phyloP scores from a whole-genome alignment of 305 asterid species.

The Solanum aculeatissimum region DNA sequence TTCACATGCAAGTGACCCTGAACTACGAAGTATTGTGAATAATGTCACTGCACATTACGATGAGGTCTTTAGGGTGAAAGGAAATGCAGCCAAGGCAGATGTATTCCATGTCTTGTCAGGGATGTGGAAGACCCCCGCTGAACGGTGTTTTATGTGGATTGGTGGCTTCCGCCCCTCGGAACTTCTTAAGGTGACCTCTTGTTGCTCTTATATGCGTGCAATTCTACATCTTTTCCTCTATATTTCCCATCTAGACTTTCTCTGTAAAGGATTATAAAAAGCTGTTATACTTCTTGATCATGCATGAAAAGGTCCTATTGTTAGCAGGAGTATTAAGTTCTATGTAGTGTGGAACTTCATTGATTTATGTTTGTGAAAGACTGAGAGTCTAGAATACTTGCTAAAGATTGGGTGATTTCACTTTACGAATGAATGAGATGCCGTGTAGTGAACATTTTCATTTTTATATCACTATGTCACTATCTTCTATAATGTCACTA shows the following conservation, averaged over 20 bases:
- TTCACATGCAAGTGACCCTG: slow-evolving; percentile 68
- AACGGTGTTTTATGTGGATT: slow-evolving; percentile 92
- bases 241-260: not conserved
- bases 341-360: not conserved
- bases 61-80: slow-evolving; percentile 70
- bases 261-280: not conserved
- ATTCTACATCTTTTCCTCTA: not conserved
- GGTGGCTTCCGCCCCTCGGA: slow-evolving; percentile 98
- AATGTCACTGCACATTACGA: slow-evolving; percentile 48
- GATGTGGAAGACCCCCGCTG: slow-evolving; percentile 97
- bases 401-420: not conserved
- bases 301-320: not conserved
- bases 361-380: not conserved
- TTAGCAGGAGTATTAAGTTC: not conserved
- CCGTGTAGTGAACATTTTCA: not conserved
- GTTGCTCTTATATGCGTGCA: not conserved
- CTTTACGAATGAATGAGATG: not conserved
- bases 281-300: not conserved
- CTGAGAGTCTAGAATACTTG: not conserved
- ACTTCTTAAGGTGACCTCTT: slow-evolving; percentile 59
- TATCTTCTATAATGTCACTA: not conserved
- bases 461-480: not conserved
- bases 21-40: slow-evolving; percentile 51
- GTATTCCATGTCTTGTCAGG: slow-evolving; percentile 94
- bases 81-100: slow-evolving; percentile 70